These are phyloP conservation scores for Alternaria rosae DNA, from an alignment of 2,329 filamentous ascomycete species.

Conservation along the genomic window DNA sequence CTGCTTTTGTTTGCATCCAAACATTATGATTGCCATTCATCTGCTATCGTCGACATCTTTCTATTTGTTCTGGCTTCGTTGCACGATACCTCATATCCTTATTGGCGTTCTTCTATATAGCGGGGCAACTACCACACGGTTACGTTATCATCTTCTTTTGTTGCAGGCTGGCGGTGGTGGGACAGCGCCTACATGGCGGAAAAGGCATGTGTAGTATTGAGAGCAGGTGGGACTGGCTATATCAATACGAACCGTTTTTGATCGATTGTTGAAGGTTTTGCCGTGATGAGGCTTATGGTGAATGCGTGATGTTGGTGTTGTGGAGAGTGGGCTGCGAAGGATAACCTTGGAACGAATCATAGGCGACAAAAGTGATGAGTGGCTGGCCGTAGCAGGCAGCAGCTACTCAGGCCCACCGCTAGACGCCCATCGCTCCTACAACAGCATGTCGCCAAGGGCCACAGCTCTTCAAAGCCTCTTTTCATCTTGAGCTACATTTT, in stretches of 20 bases:
- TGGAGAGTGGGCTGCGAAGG: not conserved
- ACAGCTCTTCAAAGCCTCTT: not conserved
- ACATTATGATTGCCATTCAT: not conserved
- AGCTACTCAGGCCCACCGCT: too few species aligned
- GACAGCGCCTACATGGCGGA: not conserved
- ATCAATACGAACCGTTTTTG: not conserved
- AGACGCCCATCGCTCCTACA: not conserved
- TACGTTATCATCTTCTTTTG: not conserved
- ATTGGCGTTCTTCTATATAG: not conserved
- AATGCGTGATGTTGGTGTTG: not conserved
- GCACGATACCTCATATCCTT: slow-evolving; percentile 1
- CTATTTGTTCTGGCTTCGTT: slow-evolving; percentile 2
- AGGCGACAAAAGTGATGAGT: not conserved
- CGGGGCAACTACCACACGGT: not conserved
- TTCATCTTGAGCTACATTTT: too few species aligned
- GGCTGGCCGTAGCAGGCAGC: not conserved
- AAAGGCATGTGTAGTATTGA: not conserved
- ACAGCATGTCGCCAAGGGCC: too few species aligned
- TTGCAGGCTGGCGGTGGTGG: not conserved
- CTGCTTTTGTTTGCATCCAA: not conserved
- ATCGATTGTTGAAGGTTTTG: not conserved
- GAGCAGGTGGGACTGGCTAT: not conserved
- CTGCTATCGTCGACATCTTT: not conserved
- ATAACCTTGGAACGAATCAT: not conserved
- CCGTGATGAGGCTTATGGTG: not conserved